Base-by-base conservation (phyloP, 192 early-diverging fungal genomes). In the Mortierella alpina region DNA sequence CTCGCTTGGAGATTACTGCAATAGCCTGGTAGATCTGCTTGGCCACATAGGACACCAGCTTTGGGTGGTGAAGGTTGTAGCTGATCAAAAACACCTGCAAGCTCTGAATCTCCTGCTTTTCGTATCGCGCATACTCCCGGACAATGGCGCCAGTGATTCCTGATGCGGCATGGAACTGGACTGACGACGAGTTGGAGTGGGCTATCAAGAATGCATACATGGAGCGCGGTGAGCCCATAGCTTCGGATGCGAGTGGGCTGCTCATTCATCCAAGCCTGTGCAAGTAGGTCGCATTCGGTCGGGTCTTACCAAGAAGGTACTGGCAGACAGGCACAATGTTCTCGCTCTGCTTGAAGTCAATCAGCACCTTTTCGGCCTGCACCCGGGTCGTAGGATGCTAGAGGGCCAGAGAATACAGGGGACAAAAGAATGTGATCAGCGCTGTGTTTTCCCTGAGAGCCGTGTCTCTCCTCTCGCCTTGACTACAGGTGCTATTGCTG, bases 1-100 rank as follows among this genome's bases (percentile, higher is more conserved):
- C 87, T 42, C 91, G 83, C 66, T 93, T 93, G 12, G 86, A 89
- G 60, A 92, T 88, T 7, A 92, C 83, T 45, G 92, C 82, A 39
- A 91, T 83, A 7, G 89, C 84, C 54, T 86, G 76, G 15, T 91
- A 77, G 9, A 91, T 63, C 60, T 87, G 84, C 58, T 89, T 87
- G 40, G 83, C 82, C 7, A 89, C 88, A 67, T 86, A 91, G 10
- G 84, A 84, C 20, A 73, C 69, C 12, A 90, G 51, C 13, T 89
- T 87, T 46, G 85, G 76, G 14, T 83, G 82, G 20, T 89, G 76
- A 12, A 90, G 70, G 63, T 82, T 88, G 59, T 86, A 92, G 14
- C 83, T 81, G 45, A 91, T 77, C 39, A 93, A 63, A 62, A 87
- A 93, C 31, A 83, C 83, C 70, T 88, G 86, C n/a, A 90, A 67